Base-by-base conservation (phyloP, 805 yeast species). In the Yamadazyma akitaensis region DNA sequence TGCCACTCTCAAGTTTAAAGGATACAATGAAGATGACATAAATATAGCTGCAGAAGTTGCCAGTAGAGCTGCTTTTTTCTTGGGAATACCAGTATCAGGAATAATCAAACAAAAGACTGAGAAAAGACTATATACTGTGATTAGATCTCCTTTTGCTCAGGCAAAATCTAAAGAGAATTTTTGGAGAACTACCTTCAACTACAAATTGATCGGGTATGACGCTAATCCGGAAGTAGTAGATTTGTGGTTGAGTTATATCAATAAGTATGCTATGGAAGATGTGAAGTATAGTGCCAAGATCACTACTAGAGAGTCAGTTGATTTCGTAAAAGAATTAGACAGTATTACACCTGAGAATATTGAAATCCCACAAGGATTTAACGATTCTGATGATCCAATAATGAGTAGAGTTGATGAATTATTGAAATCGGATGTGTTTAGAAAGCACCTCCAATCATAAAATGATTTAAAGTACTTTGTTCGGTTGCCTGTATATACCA, bases 81-180 rank as follows among this genome's bases (percentile, higher is more conserved):
- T 94, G 56, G 92, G 95, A 8, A 82, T 94, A 54, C 97, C 98
- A 14, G 81, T 86, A 30, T 78, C 82, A 12, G 91, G 90, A 1
- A 84, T 92, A 16, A 75, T 87, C 83, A 41, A 64, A 80, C 53
- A 85, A 81, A 52, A 70, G 51, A 82, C 85, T 2, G 85, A 81
- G 61, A 80, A 83, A 57, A 87, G 92, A 65, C 79, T 90, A 56
- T 92, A 96, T 88, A 94, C 99, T 0, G 96, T 94, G 37, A 90
- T 85, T 59, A 80, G 84, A 63, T 83, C 96, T 2, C 97, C 97
- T 1, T 94, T 94, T 64, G 96, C 87, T 17, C 94, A 88, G 61
- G 96, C 97, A 43, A 91, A 90, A 64, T 78, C 94, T 9, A 94
- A 94, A 70, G 96, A 92, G 71, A 94, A 92, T 73, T 94, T 87